A percentile compares a stretch with the other conserved stretches of the same genome.
Evolutionary conservation across 306 rosid genomes (phyloP).

Genomic region (Crotalaria pallida): DNA sequence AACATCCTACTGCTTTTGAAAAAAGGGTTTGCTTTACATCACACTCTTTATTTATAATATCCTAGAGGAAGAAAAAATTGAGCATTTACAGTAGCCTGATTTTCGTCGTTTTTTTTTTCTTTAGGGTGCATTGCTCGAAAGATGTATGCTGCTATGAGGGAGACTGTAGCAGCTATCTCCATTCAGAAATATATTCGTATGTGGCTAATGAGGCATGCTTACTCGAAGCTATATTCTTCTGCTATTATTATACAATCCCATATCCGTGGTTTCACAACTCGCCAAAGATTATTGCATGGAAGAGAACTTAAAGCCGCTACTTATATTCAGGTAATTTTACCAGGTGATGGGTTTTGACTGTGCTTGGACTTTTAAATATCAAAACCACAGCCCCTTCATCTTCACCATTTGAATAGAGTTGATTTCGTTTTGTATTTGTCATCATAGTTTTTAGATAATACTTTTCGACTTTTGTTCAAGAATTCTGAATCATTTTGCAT

Average conservation of each 20-base stretch:
- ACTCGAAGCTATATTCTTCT: slow-evolving; percentile 50
- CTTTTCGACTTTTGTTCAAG: neutral
- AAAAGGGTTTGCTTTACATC: neutral
- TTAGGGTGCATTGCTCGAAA: slow-evolving; percentile 68
- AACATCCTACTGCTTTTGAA: neutral
- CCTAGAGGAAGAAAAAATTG: no score
- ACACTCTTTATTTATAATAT: no score
- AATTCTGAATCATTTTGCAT: slow-evolving; percentile 2
- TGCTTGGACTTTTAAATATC: slow-evolving; percentile 13
- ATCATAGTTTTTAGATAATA: neutral
- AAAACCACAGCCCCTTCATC: neutral
- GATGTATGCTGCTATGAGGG: slow-evolving; percentile 57
- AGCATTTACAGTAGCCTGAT: slow-evolving; percentile 8
- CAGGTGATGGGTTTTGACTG: neutral
- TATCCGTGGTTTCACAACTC: slow-evolving; percentile 64
- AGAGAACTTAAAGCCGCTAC: slow-evolving; percentile 79
- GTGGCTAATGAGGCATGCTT: slow-evolving; percentile 46
- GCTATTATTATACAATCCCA: slow-evolving; percentile 57
- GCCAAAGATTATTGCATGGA: slow-evolving; percentile 48
- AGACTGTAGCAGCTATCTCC: slow-evolving; percentile 57
- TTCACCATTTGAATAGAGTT: neutral
- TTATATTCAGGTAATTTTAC: slow-evolving; percentile 62
- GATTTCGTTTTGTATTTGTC: slow-evolving; percentile 3
- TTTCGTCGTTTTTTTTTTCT: slow-evolving; percentile 19
- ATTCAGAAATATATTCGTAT: slow-evolving; percentile 64